A percentile compares a stretch with the other conserved stretches of the same genome.
Evolutionary conservation across 192 early-diverging fungal species (phyloP).

Genomic region (Coemansia sp.): DNA sequence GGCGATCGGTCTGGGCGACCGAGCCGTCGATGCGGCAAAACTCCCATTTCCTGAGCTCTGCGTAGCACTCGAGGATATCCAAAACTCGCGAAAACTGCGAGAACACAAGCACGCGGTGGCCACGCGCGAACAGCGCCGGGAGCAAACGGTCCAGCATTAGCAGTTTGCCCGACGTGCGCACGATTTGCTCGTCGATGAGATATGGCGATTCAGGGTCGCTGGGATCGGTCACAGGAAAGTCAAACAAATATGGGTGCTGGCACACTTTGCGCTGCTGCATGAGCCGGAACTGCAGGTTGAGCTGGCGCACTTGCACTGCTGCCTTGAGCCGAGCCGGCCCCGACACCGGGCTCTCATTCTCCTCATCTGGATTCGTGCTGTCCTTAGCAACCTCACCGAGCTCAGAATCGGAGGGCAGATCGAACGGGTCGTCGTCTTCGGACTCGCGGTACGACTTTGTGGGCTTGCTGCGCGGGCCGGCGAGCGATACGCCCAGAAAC

Average conservation of each 20-base stretch:
- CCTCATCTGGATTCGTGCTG: neutral
- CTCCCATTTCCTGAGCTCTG: slow-evolving; percentile 69
- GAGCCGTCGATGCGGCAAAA: slow-evolving; percentile 91
- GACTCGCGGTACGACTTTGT: slow-evolving; percentile 10
- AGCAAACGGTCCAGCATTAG: slow-evolving; percentile 79
- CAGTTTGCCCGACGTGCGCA: slow-evolving; percentile 85
- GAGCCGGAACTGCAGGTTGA: slow-evolving; percentile 73
- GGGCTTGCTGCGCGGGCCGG: neutral
- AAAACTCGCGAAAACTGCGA: slow-evolving; percentile 89
- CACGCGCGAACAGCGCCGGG: slow-evolving; percentile 69
- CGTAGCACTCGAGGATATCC: slow-evolving; percentile 92
- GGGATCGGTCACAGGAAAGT: slow-evolving; percentile 62
- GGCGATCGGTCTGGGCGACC: slow-evolving; percentile 78
- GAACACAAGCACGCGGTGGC: slow-evolving; percentile 93
- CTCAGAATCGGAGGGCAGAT: slow-evolving; percentile 4
- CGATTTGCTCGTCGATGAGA: slow-evolving; percentile 60
- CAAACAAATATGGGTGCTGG: slow-evolving; percentile 94
- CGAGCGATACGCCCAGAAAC: slow-evolving; percentile 13
- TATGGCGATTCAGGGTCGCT: slow-evolving; percentile 61
- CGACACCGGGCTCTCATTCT: slow-evolving; percentile 42
- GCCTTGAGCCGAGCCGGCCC: slow-evolving; percentile 20
- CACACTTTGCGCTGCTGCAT: slow-evolving; percentile 96
- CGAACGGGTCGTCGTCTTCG: slow-evolving; percentile 19
- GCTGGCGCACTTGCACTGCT: slow-evolving; percentile 58
- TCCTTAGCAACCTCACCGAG: too few relatives aligned